Base-by-base conservation (phyloP, 805 yeast genomes). In the Candida adriatica region DNA sequence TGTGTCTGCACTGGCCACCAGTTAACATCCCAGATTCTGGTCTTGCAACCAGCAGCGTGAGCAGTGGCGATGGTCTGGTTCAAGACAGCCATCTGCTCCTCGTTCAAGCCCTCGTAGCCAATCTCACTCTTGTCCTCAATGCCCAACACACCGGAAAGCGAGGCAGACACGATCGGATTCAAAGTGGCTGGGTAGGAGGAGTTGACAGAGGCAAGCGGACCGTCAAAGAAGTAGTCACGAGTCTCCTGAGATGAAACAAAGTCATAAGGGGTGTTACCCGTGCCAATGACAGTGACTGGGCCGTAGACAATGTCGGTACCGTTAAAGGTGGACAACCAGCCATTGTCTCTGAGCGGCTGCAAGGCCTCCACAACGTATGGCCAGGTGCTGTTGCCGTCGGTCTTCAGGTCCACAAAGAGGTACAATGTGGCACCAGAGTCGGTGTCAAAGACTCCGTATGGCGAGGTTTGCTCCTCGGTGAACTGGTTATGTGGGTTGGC, bases 1-100 rank as follows among this genome's bases (percentile, higher is more conserved):
- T 72, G 64, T 23, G 61, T 53, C 14, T 49, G 40, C 3, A 58
- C 54, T 8, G 92, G 90, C 88, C 88, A 82, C 46, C 67, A 65
- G 2, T 82, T 72, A 11, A 74, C 75, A 18, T 79, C 88, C 90
- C 92, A 81, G 24, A 80, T 56, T 38, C 92, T 60, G 0, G 87
- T 75, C 43, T 64, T 61, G 25, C 79, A 50, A 9, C 73, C 72
- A 29, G 53, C 39, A 3, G 53, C 45, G 42, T 80, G 85, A 3
- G 84, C 80, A 8, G 39, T 26, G 3, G 43, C 38, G 10, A 60
- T 45, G 13, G 34, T 31, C 3, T 19, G 30, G 15, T 61, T 59
- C 26, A 73, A 55, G 14, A 38, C 39, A 6, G 34, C 39, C 9
- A 46, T 40, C 39, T 73, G 74, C 1, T 45, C 46, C 0, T 47